A percentile compares a stretch with the other conserved stretches of the same genome.
Conservation (phyloP, 176 grass and related monocot species). For the Tillandsia leiboldiana region DNA sequence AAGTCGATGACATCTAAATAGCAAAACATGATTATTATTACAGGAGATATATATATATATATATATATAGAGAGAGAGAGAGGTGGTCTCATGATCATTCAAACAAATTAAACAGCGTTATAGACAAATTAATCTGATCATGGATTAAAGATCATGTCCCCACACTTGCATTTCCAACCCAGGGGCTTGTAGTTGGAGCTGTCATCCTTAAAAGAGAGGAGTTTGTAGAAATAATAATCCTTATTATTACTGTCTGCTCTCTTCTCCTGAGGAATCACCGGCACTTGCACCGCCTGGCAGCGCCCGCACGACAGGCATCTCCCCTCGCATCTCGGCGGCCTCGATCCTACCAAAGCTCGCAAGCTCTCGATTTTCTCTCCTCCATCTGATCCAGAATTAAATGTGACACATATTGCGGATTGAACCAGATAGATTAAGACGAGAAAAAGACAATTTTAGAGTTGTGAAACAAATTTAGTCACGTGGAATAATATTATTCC, state of each 20-base stretch:
- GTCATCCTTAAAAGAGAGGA: background rate
- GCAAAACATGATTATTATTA: too few relatives aligned
- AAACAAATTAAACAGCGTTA: too few relatives aligned
- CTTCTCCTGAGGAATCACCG: constrained; percentile 22
- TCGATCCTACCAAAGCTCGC: constrained; percentile 38
- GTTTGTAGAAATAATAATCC: background rate
- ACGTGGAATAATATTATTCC: too few relatives aligned
- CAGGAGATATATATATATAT: too few relatives aligned
- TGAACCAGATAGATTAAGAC: background rate
- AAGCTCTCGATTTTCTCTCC: constrained; percentile 15
- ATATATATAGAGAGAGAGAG: too few relatives aligned
- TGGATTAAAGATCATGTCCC: constrained; percentile 33
- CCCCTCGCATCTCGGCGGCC: constrained; percentile 51
- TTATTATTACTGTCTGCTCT: background rate
- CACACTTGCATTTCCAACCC: constrained; percentile 67
- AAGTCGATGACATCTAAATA: too few relatives aligned
- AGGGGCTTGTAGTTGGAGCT: constrained; percentile 65
- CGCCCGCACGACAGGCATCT: constrained; percentile 46
- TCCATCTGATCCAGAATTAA: background rate
- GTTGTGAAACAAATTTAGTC: too few relatives aligned
- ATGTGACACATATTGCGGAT: background rate
- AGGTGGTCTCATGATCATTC: too few relatives aligned
- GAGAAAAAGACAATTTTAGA: too few relatives aligned
- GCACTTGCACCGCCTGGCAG: constrained; percentile 56
- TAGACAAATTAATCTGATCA: background rate